Evolutionary conservation across 1,284 basidiomycete genomes (phyloP), one percentile per base, ranked within the genome.

Genomic region (Fomes fomentarius): DNA sequence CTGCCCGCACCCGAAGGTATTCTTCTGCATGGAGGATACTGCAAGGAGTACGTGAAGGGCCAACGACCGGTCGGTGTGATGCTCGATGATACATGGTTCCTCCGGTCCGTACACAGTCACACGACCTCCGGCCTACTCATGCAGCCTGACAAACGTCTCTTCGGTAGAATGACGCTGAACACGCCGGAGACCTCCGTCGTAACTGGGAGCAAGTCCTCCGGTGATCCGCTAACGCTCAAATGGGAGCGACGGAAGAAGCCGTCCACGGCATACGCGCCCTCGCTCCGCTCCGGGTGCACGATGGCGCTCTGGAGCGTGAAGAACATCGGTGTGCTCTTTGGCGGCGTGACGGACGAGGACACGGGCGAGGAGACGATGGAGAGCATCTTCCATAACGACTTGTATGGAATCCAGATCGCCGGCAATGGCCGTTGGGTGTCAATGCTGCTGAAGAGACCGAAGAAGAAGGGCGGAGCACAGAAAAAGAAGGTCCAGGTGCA

Each of bases 291-390:
- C 0, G 93, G 93, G 1, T 92, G 89, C 62, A 94, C 92, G 2
- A 95, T 95, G 93, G 75, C 89, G 0, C 69, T 89, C 0, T 96
- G 93, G 94, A 62, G 73, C 11, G 69, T 80, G 12, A 85, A 81
- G 61, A 78, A 75, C 24, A 89, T 85, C 65, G 94, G 93, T 1
- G 77, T 97, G 1, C 72, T 96, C 46, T 98, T 97, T 65, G 95
- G 94, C 12, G 95, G 95, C 5, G 95, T 97, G 0, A 89, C 87
- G 6, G 95, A 98, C 64, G 90, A 94, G 56, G 95, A 97, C 65
- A 86, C 80, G 25, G 83, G 84, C 54, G 95, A 97, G 68, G 95
- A 97, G 68, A 87, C 83, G 1, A 72, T 98, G 63, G 89, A 94
- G 56, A 92, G 89, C 60, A 78, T 87, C 1, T 95, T 95, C 67